Evolutionary conservation across 176 grass and related monocot genomes (phyloP).

Genomic region (Chloris gayana): DNA sequence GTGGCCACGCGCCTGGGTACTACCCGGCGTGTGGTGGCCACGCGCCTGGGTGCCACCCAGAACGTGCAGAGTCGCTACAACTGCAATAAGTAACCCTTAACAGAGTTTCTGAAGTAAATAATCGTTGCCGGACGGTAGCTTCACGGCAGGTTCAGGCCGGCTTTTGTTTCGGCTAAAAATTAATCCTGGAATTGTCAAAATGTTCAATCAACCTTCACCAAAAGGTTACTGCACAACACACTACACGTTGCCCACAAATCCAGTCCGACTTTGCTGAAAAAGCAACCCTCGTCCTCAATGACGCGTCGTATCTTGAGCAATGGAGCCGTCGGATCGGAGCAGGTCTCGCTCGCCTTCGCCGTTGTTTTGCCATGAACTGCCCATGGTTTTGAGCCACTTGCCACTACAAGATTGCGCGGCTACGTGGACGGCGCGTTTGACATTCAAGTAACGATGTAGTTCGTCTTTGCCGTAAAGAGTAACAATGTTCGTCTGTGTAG

Average conservation of each 20-base stretch:
- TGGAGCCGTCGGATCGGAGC: background rate
- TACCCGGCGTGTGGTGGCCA: conserved; percentile 30
- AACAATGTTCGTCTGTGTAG: background rate
- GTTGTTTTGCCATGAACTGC: background rate
- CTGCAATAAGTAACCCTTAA: background rate
- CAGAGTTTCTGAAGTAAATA: background rate
- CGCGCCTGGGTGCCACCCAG: background rate
- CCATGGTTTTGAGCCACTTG: conserved; percentile 27
- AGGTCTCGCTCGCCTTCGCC: background rate
- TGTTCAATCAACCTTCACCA: background rate
- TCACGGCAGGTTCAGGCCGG: background rate
- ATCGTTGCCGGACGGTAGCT: background rate
- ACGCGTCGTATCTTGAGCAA: background rate
- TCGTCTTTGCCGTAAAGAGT: background rate
- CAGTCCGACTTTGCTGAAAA: background rate
- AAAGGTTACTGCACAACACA: background rate
- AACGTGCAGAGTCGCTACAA: background rate
- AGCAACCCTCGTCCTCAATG: background rate
- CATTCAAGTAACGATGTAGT: background rate
- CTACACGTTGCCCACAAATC: background rate
- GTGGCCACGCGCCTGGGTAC: conserved; percentile 20
- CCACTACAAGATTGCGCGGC: background rate
- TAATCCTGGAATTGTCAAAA: background rate
- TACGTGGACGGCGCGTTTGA: background rate
- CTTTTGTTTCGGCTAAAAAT: too few relatives aligned